phyloP scores from a whole-genome alignment of 805 yeast genomes.

The Starmera quercuum region DNA sequence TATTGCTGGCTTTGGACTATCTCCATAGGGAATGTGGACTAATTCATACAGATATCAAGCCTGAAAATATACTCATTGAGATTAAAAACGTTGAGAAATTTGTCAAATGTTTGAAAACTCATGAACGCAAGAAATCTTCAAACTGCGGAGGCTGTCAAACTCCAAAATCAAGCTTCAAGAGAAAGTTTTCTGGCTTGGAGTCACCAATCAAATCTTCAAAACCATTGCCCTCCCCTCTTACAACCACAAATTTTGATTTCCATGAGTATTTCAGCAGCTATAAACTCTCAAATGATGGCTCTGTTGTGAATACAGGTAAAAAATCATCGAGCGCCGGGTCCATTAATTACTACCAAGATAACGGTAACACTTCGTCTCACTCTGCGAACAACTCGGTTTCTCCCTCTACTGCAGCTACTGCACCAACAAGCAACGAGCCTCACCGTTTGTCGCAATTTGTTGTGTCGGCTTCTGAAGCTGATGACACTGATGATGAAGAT shows the following conservation, averaged over 20 bases:
- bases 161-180: constrained; percentile 24
- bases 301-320: not conserved
- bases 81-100: constrained; percentile 47
- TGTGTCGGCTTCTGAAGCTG: constrained; percentile 5
- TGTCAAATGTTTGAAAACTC: constrained; percentile 17
- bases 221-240: constrained; percentile 39
- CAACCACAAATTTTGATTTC: constrained; percentile 13
- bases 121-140: not conserved
- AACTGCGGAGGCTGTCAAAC: constrained; percentile 21
- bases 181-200: constrained; percentile 7
- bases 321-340: constrained; percentile 4
- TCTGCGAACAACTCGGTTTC: constrained; percentile 4
- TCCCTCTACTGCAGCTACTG: constrained; percentile 3
- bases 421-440: not conserved
- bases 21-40: constrained; percentile 56
- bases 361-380: constrained; percentile 1
- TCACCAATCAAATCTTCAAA: constrained; percentile 30
- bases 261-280: not conserved
- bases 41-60: constrained; percentile 71
- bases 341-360: constrained; percentile 10
- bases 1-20: constrained; percentile 47
- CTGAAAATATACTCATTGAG: constrained; percentile 58
- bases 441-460: not conserved
- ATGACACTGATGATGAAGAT: constrained; percentile 8
- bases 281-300: not conserved